Conservation (phyloP, 23 red algal genomes). For the Agarophyton chilense region DNA sequence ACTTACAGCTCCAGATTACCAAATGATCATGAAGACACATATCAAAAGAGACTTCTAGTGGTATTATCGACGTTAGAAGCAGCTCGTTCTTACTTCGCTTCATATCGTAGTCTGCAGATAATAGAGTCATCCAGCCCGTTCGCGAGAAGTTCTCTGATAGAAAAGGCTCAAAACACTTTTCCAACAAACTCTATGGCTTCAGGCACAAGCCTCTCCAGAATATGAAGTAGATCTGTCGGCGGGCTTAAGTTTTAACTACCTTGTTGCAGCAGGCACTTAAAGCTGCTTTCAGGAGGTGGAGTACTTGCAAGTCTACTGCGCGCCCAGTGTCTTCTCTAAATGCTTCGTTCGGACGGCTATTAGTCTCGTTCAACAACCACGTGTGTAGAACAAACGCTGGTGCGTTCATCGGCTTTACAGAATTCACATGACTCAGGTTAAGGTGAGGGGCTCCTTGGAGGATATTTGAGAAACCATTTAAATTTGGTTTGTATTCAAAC, state of each 20-base stretch:
- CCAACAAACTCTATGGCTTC: constrained; percentile 32
- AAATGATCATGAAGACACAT: neutral
- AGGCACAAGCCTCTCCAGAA: constrained; percentile 6
- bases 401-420: too few species aligned
- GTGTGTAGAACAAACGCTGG: too few species aligned
- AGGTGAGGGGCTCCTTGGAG: too few species aligned
- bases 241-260: neutral
- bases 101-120: neutral
- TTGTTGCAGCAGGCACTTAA: neutral
- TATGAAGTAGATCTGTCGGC: constrained; percentile 27
- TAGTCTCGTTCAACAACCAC: constrained; percentile 29
- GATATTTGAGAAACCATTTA: too few species aligned
- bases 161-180: neutral
- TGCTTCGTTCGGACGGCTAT: constrained; percentile 9
- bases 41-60: neutral
- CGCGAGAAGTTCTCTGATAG: neutral
- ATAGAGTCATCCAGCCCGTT: neutral
- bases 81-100: neutral
- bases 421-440: too few species aligned
- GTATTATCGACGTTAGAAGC: neutral
- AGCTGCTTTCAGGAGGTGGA: neutral
- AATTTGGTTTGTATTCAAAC: too few species aligned
- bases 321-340: neutral
- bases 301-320: neutral
- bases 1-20: neutral